phyloP scores from a whole-genome alignment of 371 early-diverging fungal genomes.

The Funneliformis caledonium region DNA sequence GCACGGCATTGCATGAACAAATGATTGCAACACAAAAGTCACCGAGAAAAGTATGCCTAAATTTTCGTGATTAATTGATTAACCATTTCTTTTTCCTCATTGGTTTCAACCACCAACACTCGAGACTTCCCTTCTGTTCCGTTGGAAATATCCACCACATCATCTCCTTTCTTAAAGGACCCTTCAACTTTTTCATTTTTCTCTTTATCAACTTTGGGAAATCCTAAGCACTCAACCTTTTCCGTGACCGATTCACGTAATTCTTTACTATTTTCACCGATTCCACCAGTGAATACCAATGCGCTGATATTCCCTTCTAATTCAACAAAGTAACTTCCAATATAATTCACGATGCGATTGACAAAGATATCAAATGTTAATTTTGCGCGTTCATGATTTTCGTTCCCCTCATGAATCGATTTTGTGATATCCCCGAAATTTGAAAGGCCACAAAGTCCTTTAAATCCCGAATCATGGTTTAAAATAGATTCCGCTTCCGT shows the following conservation, averaged over 20 bases:
- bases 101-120: conserved; percentile 49
- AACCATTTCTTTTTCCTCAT: conserved; percentile 54
- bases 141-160: conserved; percentile 42
- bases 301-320: conserved; percentile 45
- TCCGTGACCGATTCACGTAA: conserved; percentile 43
- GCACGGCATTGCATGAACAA: too few species aligned
- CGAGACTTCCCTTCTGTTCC: conserved; percentile 14
- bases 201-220: conserved; percentile 42
- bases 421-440: conserved; percentile 46
- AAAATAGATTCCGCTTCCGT: conserved; percentile 51
- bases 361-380: conserved; percentile 48
- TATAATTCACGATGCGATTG: conserved; percentile 50
- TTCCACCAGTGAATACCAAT: conserved; percentile 52
- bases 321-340: conserved; percentile 48
- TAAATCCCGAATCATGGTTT: conserved; percentile 49
- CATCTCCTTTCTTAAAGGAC: conserved; percentile 2
- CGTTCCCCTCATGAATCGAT: conserved; percentile 15
- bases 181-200: conserved; percentile 41
- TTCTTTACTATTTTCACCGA: conserved; percentile 48
- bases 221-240: conserved; percentile 44
- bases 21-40: too few species aligned
- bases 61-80: neutral
- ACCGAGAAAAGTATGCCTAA: neutral
- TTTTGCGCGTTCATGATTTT: conserved; percentile 36
- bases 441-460: conserved; percentile 48